A percentile compares a stretch with the other conserved stretches of the same genome.
phyloP scores from a whole-genome alignment of 2,329 filamentous ascomycete species.

The Fusarium veterinarium region DNA sequence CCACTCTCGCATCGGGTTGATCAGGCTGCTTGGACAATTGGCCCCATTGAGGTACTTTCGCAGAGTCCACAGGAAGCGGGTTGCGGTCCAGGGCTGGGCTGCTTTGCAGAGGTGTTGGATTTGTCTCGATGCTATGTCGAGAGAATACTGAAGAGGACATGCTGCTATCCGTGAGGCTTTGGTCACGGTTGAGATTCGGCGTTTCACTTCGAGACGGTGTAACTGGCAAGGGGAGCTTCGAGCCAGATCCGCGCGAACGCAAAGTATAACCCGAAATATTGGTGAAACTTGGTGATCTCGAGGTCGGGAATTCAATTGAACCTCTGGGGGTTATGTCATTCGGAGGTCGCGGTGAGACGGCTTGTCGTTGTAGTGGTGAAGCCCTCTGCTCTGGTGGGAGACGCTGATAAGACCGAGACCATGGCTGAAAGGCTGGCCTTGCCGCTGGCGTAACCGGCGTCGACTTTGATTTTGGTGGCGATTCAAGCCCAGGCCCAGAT shows the following conservation, averaged over 20 bases:
- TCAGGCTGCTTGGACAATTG: conserved; percentile 32
- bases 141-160: conserved; percentile 57
- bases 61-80: conserved; percentile 18
- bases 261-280: conserved; percentile 46
- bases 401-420: conserved; percentile 35
- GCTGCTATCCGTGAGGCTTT: conserved; percentile 57
- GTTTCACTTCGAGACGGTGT: conserved; percentile 53
- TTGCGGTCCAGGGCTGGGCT: conserved; percentile 46
- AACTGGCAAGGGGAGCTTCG: conserved; percentile 53
- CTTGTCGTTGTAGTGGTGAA: conserved; percentile 18
- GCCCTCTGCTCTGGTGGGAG: conserved; percentile 20
- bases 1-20: conserved; percentile 4
- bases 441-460: conserved; percentile 39
- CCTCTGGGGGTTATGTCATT: conserved; percentile 12
- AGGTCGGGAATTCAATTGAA: conserved; percentile 29
- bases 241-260: conserved; percentile 52
- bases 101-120: conserved; percentile 47
- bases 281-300: conserved; percentile 44
- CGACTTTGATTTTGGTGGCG: conserved; percentile 40
- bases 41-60: conserved; percentile 40
- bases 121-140: conserved; percentile 50
- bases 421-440: conserved; percentile 28
- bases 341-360: conserved; percentile 14
- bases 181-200: conserved; percentile 50
- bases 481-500: conserved; percentile 26